Evolutionary conservation across 257 asterid genomes (phyloP).

Genomic region (Osmanthus fragrans): DNA sequence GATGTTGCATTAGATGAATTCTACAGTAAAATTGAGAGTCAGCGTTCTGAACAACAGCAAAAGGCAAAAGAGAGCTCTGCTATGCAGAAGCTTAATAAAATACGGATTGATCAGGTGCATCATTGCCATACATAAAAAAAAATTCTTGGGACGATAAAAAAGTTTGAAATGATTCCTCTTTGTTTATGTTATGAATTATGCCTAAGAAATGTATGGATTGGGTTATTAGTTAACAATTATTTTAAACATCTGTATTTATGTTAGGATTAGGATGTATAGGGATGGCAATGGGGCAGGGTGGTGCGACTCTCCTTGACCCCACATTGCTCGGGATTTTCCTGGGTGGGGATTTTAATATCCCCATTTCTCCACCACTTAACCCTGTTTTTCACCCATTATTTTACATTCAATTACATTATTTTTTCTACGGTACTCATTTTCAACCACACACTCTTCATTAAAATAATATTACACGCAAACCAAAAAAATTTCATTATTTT

Average conservation of each 20-base stretch:
- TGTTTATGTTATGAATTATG: constrained; percentile 4
- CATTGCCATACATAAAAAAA: constrained; percentile 13
- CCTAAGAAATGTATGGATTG: constrained; percentile 10
- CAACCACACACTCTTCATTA: no score
- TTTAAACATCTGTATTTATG: neutral
- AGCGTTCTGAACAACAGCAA: constrained; percentile 88
- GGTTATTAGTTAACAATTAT: constrained; percentile 2
- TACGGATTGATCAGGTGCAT: constrained; percentile 79
- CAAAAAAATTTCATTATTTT: no score
- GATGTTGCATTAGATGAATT: constrained; percentile 96
- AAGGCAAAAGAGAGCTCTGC: constrained; percentile 90
- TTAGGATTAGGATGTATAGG: no score
- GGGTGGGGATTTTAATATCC: no score
- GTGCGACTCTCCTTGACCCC: neutral
- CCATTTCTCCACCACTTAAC: neutral
- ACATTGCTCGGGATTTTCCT: no score
- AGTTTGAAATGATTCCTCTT: constrained; percentile 12
- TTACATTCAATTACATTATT: no score
- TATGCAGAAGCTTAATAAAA: constrained; percentile 86
- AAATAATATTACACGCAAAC: no score
- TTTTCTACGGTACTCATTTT: no score
- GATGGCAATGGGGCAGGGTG: neutral
- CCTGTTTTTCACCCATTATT: no score
- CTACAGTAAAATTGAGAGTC: constrained; percentile 97
- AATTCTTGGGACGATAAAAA: constrained; percentile 9